Percentiles rank a stretch among this genome's conserved stretches.
Evolutionary conservation across 164 flowering plant species (phyloP).

Genomic region (Vitis vinifera): ASM3070453v1 NC_081822.1:13820501-13821000

Average conservation of each 20-base stretch:
- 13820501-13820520: slow-evolving; percentile 1
- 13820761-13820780: slow-evolving; percentile 22
- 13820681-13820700: neutral
- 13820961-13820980: slow-evolving; percentile 10
- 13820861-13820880: slow-evolving; percentile 11
- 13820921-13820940: slow-evolving; percentile 17
- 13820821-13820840: slow-evolving; percentile 22
- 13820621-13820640: slow-evolving; percentile 11
- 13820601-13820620: slow-evolving; percentile 11
- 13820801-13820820: slow-evolving; percentile 1
- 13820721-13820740: neutral
- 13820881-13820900: slow-evolving; percentile 22
- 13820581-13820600: slow-evolving; percentile 19
- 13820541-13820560: slow-evolving; percentile 16
- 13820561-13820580: neutral
- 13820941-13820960: slow-evolving; percentile 15
- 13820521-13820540: slow-evolving; percentile 9
- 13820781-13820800: slow-evolving; percentile 11
- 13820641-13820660: neutral
- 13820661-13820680: neutral
- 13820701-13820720: neutral
- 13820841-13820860: slow-evolving; percentile 16
- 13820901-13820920: slow-evolving; percentile 21
- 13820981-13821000: slow-evolving; percentile 5
- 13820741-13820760: slow-evolving; percentile 18